phyloP scores from a whole-genome alignment of 2,329 filamentous ascomycete species.

The Stagonosporopsis chrysanthemi region DNA sequence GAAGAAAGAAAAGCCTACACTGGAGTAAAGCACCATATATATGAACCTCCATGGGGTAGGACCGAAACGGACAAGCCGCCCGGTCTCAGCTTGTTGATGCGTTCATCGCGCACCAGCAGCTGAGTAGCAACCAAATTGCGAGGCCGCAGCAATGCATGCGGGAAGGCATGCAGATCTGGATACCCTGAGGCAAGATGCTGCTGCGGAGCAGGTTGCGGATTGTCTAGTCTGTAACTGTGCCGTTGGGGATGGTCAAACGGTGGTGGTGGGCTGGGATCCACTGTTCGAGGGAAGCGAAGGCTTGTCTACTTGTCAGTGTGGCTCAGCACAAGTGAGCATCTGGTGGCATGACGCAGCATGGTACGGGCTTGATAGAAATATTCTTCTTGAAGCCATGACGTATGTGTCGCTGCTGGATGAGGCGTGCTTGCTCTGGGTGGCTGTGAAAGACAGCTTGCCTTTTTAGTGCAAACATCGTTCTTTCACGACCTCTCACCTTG shows the following conservation, averaged over 20 bases:
- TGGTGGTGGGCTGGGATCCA: slow-evolving; percentile 20
- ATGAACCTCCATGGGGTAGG: slow-evolving; percentile 16
- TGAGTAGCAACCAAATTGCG: slow-evolving; percentile 18
- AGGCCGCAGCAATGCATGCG: slow-evolving; percentile 25
- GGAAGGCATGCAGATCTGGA: slow-evolving; percentile 22
- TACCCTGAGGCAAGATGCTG: slow-evolving; percentile 28
- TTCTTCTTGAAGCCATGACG: background rate
- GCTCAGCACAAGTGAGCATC: background rate
- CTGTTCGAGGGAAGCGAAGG: slow-evolving; percentile 9
- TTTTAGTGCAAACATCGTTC: background rate
- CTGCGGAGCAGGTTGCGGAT: slow-evolving; percentile 29
- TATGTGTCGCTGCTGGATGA: background rate
- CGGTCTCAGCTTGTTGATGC: slow-evolving; percentile 22
- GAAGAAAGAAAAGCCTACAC: slow-evolving; percentile 1
- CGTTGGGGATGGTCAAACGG: slow-evolving; percentile 33
- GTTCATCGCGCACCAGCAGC: slow-evolving; percentile 14
- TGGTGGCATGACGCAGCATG: slow-evolving; percentile 2
- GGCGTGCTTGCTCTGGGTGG: too few relatives aligned
- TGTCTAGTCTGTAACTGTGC: slow-evolving; percentile 32
- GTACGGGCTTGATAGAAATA: background rate
- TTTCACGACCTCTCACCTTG: background rate
- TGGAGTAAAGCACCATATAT: slow-evolving; percentile 13
- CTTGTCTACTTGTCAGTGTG: slow-evolving; percentile 19
- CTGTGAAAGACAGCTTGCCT: background rate
- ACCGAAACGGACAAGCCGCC: slow-evolving; percentile 8